Base-by-base conservation (phyloP, 2,329 filamentous ascomycete genomes). In the Sporothrix pallida region DNA sequence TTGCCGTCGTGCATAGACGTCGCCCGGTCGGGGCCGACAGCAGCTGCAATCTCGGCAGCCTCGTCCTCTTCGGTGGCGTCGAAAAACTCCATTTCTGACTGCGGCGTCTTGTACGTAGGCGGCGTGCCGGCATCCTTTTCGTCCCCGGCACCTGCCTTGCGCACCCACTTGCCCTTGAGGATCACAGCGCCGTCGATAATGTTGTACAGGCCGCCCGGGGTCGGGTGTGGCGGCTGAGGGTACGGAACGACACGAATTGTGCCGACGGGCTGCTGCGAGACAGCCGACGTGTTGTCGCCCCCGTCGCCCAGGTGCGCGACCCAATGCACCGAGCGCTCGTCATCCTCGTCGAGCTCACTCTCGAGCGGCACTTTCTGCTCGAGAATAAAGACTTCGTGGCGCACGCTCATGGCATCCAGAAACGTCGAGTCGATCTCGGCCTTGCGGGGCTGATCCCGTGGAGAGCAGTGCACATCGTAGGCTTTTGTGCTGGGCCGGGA, bases 201-300 rank as follows among this genome's bases (percentile, higher is more conserved):
- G 8, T 37, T 60, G 78, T 89, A 89, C 37, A 79, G 79, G 6
- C 83, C 86, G 5, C 86, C 88, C 0, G 81, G 79, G 76, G 83
- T 79, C 60, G 90, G 89, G 81, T 95, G 89, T 46, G 89, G 84
- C 10, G 84, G 83, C 78, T 97, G 92, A 1, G 93, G 93, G 70
- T 94, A 94, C 0, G 94, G 94, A 0, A 97, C 92, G 12, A 97
- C 85, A 26, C 95, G 90, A 74, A 97, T 87, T 1, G 92, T 93
- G 8, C 91, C 94, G 71, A 95, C 89, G 67, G 94, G 88, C 31
- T 81, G 83, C 76, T 80, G 80, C 52, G 79, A 71, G n/a, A 50
- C 3, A 70, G 23, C n/a, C 31, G 52, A 54, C 17, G 60, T 83
- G 62, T 83, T 77, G 79, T 86, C 85, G 5, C 80, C 79, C 74